A percentile compares a stretch with the other conserved stretches of the same genome.
phyloP scores from a whole-genome alignment of 2,329 filamentous ascomycete genomes.

The Mycocentrospora acerina region DNA sequence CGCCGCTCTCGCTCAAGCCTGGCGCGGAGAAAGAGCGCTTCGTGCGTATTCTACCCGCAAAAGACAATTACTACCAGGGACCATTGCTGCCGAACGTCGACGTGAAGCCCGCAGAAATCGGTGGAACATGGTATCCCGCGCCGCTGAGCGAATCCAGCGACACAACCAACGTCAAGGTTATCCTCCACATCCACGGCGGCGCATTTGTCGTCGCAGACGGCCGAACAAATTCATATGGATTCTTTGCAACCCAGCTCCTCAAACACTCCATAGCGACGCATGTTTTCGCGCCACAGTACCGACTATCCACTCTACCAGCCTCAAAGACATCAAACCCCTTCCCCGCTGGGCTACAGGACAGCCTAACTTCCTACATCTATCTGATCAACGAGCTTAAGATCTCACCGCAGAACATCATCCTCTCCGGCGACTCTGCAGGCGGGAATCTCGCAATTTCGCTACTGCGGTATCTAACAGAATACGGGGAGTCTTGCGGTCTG shows the following conservation, averaged over 20 bases:
- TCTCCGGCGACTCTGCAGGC: slow-evolving; percentile 55
- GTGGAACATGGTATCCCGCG: slow-evolving; percentile 47
- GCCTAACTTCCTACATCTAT: slow-evolving; percentile 50
- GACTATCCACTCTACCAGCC: slow-evolving; percentile 46
- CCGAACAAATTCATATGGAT: slow-evolving; percentile 37
- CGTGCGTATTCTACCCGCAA: slow-evolving; percentile 30
- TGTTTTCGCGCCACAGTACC: slow-evolving; percentile 52
- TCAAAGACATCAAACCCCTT: slow-evolving; percentile 45
- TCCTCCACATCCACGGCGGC: slow-evolving; percentile 54
- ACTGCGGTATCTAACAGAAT: slow-evolving; percentile 50
- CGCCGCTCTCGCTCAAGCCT: slow-evolving; percentile 38
- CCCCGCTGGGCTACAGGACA: slow-evolving; percentile 55
- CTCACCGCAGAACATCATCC: slow-evolving; percentile 43
- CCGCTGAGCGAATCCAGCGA: slow-evolving; percentile 16
- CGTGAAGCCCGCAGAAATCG: slow-evolving; percentile 42
- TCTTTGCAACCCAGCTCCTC: slow-evolving; percentile 33
- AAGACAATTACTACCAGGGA: slow-evolving; percentile 28
- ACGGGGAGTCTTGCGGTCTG: slow-evolving; percentile 37
- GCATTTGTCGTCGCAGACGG: slow-evolving; percentile 51
- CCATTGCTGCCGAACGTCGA: slow-evolving; percentile 31
- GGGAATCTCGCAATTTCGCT: slow-evolving; percentile 50
- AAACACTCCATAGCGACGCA: slow-evolving; percentile 41
- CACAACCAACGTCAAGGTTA: slow-evolving; percentile 29
- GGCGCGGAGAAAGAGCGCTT: slow-evolving; percentile 45
- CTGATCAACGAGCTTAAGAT: slow-evolving; percentile 46